phyloP scores from a whole-genome alignment of 2,329 filamentous ascomycete species.

The Pseudomassariella vexata region DNA sequence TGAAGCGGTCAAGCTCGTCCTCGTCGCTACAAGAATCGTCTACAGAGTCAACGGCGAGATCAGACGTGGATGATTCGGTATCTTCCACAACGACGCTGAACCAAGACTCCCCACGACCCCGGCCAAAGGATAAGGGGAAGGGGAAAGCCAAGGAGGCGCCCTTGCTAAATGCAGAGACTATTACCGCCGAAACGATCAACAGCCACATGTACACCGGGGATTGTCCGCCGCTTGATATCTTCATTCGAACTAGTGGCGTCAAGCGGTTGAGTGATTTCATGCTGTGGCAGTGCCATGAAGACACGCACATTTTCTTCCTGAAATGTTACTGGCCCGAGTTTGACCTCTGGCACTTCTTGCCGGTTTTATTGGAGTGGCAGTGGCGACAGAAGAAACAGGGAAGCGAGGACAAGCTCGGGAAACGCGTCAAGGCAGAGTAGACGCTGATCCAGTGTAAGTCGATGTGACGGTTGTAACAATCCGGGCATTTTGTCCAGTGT shows the following conservation, averaged over 20 bases:
- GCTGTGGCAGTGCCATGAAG: conserved; percentile 95
- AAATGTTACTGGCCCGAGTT: conserved; percentile 95
- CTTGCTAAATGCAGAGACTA: conserved; percentile 75
- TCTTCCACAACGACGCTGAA: conserved; percentile 57
- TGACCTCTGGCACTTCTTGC: conserved; percentile 86
- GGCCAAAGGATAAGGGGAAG: conserved; percentile 22
- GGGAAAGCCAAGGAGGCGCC: conserved; percentile 30
- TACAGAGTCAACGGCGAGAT: conserved; percentile 39
- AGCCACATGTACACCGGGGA: conserved; percentile 83
- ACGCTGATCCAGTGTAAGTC: not conserved
- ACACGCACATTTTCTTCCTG: conserved; percentile 88
- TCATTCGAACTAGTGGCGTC: conserved; percentile 89
- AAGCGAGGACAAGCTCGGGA: conserved; percentile 39
- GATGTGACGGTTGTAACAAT: not conserved
- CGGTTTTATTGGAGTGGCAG: conserved; percentile 88
- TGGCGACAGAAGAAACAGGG: conserved; percentile 56
- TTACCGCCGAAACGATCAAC: conserved; percentile 75
- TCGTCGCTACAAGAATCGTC: conserved; percentile 45
- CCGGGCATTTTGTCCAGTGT: too few relatives aligned
- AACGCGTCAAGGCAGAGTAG: conserved; percentile 22
- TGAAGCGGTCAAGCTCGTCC: conserved; percentile 40
- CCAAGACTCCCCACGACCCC: conserved; percentile 40
- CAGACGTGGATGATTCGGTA: conserved; percentile 45
- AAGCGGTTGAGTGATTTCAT: conserved; percentile 93
- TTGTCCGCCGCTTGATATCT: conserved; percentile 81